Evolutionary conservation across 2,329 filamentous ascomycete genomes (phyloP).

Genomic region (Plectosphaerella cucumerina): DNA sequence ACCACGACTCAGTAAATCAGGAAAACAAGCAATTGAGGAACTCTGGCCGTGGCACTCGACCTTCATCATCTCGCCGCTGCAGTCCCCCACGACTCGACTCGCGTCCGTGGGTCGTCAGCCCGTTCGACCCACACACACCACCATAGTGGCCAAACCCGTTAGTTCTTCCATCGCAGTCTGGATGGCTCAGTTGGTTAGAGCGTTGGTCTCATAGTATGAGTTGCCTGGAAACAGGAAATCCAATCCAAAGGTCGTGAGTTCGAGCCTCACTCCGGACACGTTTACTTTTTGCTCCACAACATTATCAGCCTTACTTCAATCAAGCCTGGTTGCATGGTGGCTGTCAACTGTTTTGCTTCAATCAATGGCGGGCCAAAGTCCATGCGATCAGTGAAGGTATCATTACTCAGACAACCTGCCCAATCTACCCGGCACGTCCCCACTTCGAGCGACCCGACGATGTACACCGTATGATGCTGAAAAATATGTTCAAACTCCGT

Average conservation of each 20-base stretch:
- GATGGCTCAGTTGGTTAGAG: slow-evolving; percentile 4
- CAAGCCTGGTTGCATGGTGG: no score
- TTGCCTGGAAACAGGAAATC: background rate
- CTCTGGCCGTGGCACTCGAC: background rate
- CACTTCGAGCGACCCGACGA: no score
- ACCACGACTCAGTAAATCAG: background rate
- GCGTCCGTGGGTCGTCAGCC: no score
- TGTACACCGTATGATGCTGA: no score
- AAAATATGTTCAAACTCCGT: no score
- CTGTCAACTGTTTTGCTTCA: no score
- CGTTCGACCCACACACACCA: background rate
- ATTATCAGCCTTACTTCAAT: no score
- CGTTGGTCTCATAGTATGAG: slow-evolving; percentile 8
- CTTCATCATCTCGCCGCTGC: background rate
- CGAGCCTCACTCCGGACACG: background rate
- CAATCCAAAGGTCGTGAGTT: background rate
- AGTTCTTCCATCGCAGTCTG: background rate
- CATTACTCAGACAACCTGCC: no score
- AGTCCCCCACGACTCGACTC: background rate
- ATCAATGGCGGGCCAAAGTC: no score
- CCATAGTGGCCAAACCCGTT: background rate
- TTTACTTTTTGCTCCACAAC: no score
- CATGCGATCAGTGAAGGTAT: no score
- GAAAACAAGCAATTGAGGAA: background rate
- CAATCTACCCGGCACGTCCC: no score